Evolutionary conservation across 129 eudicot genomes (phyloP), one percentile per base, ranked within the genome.

Genomic region (Flaveria brownii): DNA sequence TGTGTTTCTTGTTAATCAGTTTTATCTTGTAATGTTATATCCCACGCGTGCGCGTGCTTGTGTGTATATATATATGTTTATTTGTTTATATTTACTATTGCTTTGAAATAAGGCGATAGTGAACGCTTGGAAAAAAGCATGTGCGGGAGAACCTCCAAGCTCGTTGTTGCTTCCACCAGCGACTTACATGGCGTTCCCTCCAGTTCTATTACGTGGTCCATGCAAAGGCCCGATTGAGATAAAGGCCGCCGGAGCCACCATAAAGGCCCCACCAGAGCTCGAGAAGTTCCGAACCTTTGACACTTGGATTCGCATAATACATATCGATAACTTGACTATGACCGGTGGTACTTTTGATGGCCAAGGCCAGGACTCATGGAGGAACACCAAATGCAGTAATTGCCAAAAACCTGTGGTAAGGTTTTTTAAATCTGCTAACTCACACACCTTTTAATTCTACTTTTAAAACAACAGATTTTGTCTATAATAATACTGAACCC

Each of bases 271-370:
- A 17, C 68, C 80, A 1, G 86, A 86, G 50, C 79, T 79, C 5
- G 55, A 13, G 6, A 72, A 26, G 61, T 78, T 86, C 26, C 60
- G 22, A 33, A 49, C 60, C 36, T 30, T 30, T 23, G 70, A 49
- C 6, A 18, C 49, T 36, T 87, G 91, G 91, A 72, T 89, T 4
- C 60, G 47, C 11, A 42, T 89, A 45, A 73, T 30, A 10, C 18
- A 78, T 49, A 22, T 89, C 13, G 63, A 78, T 25, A 66, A 22
- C 3, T 66, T 89, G 43, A 80, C 36, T 9, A 65, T 89, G 80
- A 64, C 54, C 0, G 86, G 89, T 1, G 95, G 95, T 47, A 80
- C 80, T 2, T 80, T 82, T 2, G 87, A 86, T 12, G 91, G 95
- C 9, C 91, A 82, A 70, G 96, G 96, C 8, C 63, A 56, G 2